Evolutionary conservation across 2,329 filamentous ascomycete species (phyloP).

Genomic region (Neopestalotiopsis sp.): DNA sequence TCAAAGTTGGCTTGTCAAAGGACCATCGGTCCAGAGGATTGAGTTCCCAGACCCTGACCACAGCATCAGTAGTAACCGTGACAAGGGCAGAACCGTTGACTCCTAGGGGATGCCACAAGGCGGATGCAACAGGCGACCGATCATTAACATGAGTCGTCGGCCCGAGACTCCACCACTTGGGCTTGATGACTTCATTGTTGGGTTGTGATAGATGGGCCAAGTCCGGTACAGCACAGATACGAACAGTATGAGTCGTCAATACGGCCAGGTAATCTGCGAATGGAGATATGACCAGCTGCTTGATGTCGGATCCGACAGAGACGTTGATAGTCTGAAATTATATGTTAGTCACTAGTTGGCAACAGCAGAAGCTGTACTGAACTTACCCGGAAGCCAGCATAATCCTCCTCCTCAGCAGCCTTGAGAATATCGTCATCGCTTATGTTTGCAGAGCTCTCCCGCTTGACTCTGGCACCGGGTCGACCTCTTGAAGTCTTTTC

Average conservation of each 20-base stretch:
- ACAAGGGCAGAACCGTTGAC: constrained; percentile 82
- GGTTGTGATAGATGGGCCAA: constrained; percentile 73
- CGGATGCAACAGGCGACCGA: constrained; percentile 78
- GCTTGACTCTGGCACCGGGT: constrained; percentile 49
- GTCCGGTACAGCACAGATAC: constrained; percentile 86
- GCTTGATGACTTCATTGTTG: constrained; percentile 72
- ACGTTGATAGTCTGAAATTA: constrained; percentile 70
- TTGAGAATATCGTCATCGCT: constrained; percentile 36
- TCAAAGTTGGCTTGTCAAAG: constrained; percentile 81
- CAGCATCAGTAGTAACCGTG: constrained; percentile 86
- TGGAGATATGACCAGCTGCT: constrained; percentile 84
- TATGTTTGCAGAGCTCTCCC: constrained; percentile 48
- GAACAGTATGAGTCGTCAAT: constrained; percentile 84
- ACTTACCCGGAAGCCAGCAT: constrained; percentile 53
- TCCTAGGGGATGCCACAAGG: constrained; percentile 91
- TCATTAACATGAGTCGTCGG: constrained; percentile 91
- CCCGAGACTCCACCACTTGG: constrained; percentile 90
- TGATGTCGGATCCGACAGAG: constrained; percentile 80
- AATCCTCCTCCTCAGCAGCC: constrained; percentile 32
- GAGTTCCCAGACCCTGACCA: constrained; percentile 89
- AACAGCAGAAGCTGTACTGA: constrained; percentile 20
- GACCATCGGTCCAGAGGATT: constrained; percentile 84
- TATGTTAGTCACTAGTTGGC: neutral
- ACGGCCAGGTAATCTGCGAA: constrained; percentile 83
- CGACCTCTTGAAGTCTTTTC: constrained; percentile 41